Evolutionary conservation across 805 yeast genomes (phyloP), one percentile per base, ranked within the genome.

Genomic region (Kuraishia hungarica): DNA sequence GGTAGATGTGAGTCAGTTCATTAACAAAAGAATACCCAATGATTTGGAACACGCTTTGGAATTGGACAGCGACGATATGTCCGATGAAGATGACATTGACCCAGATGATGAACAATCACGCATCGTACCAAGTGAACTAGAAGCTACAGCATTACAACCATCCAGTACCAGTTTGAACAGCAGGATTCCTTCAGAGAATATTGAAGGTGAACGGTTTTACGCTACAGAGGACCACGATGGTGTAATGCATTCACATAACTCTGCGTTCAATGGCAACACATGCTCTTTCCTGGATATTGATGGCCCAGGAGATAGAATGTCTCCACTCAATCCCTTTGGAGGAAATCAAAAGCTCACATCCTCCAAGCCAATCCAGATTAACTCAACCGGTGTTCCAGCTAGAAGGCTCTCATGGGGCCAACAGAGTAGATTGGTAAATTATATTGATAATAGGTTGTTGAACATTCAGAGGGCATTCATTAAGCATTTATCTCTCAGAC

Each of bases 381-480:
- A 20, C 29, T 29, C 39, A 20, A 19, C 19, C 6, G 15, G 43
- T 1, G 46, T 49, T 19, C 15, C 43, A 2, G 54, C 35, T 23
- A 64, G 71, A 56, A 63, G 70, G 49, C 67, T 80, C 2, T 72
- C 78, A 0, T 60, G 64, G 49, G 58, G 74, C 0, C 91, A 86
- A 61, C 87, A 84, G 63, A 77, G 83, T 50, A 76, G 77, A 59
- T 72, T 85, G 56, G 68, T 79, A 22, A 69, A 72, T 21, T 83
- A 82, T 60, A 73, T 84, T 47, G 91, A 85, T 58, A 77, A 74
- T 10, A 69, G 74, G 47, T 67, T 84, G 39, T 67, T 84, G 59
- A 72, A 71, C 19, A 73, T 85, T 13, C 87, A 84, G 58, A 72
- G 88, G 54, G 72, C 70, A 57, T 83, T 80, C 63, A 72, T 77